Evolutionary conservation across 345 rosid species (phyloP).

Genomic region (Erysimum cheiranthoides): DNA sequence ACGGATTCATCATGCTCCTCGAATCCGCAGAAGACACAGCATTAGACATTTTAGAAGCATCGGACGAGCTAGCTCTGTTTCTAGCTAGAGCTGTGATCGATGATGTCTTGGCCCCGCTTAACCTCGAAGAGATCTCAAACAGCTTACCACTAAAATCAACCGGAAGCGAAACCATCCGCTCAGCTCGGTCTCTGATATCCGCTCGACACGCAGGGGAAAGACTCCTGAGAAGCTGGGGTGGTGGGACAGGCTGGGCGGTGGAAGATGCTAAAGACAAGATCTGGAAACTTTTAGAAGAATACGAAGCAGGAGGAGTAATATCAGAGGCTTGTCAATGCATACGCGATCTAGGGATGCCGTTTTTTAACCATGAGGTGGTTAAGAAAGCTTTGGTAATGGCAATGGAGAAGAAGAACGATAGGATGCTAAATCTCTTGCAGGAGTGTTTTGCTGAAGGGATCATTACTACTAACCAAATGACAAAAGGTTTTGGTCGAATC

Average conservation of each 20-base stretch:
- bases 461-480: slow-evolving; percentile 89
- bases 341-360: slow-evolving; percentile 90
- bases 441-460: slow-evolving; percentile 82
- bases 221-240: slow-evolving; percentile 95
- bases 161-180: slow-evolving; percentile 74
- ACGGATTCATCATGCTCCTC: slow-evolving; percentile 83
- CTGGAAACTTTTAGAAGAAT: slow-evolving; percentile 85
- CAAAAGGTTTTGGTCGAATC: slow-evolving; percentile 79
- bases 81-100: slow-evolving; percentile 94
- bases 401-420: slow-evolving; percentile 96
- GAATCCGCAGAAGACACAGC: slow-evolving; percentile 96
- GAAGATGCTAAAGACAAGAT: slow-evolving; percentile 98
- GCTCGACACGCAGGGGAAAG: slow-evolving; percentile 99
- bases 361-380: slow-evolving; percentile 95
- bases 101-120: slow-evolving; percentile 82
- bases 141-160: slow-evolving; percentile 68
- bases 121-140: slow-evolving; percentile 77
- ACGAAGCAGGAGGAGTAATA: slow-evolving; percentile 78
- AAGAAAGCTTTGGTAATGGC: slow-evolving; percentile 96
- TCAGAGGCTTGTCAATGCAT: slow-evolving; percentile 92
- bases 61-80: slow-evolving; percentile 89
- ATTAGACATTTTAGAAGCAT: slow-evolving; percentile 89
- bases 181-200: slow-evolving; percentile 76
- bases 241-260: slow-evolving; percentile 96
- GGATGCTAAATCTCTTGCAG: slow-evolving; percentile 73